Evolutionary conservation across 177 flowering plant genomes (phyloP).

Genomic region (Vitis hybrid): DNA sequence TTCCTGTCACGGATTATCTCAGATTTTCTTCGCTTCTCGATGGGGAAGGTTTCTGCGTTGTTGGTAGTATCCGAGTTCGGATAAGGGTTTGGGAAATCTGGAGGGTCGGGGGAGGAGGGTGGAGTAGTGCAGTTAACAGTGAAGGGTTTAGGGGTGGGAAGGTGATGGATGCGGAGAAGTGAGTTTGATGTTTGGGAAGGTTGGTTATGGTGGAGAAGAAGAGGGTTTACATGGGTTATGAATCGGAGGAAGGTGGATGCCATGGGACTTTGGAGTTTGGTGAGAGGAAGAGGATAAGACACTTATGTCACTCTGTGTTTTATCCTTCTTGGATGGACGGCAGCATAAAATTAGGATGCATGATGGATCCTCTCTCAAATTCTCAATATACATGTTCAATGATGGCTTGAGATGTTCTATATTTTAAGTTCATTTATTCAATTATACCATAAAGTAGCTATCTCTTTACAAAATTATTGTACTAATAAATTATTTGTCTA

Average conservation of each 20-base stretch:
- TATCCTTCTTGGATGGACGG: too few species aligned
- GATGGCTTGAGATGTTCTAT: too few species aligned
- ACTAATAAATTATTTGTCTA: too few species aligned
- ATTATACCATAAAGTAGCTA: too few species aligned
- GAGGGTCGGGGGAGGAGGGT: neutral
- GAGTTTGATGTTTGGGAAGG: slow-evolving; percentile 25
- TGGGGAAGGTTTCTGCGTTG: slow-evolving; percentile 38
- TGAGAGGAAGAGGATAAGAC: slow-evolving; percentile 8
- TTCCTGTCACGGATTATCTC: slow-evolving; percentile 54
- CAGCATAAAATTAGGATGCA: too few species aligned
- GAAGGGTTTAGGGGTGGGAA: neutral
- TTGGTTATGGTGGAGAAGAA: slow-evolving; percentile 12
- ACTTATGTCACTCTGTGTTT: too few species aligned
- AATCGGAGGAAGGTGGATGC: slow-evolving; percentile 29
- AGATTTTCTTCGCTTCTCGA: slow-evolving; percentile 56
- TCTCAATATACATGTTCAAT: too few species aligned
- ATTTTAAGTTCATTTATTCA: too few species aligned
- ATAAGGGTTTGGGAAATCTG: slow-evolving; percentile 28
- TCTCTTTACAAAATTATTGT: too few species aligned
- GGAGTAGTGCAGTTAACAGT: neutral
- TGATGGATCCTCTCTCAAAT: too few species aligned
- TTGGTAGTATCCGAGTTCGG: slow-evolving; percentile 25
- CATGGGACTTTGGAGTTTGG: neutral
- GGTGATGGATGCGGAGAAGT: neutral
- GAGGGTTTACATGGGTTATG: slow-evolving; percentile 27